Conservation (phyloP, 805 yeast genomes). For the Sungouiella thailandica region DNA sequence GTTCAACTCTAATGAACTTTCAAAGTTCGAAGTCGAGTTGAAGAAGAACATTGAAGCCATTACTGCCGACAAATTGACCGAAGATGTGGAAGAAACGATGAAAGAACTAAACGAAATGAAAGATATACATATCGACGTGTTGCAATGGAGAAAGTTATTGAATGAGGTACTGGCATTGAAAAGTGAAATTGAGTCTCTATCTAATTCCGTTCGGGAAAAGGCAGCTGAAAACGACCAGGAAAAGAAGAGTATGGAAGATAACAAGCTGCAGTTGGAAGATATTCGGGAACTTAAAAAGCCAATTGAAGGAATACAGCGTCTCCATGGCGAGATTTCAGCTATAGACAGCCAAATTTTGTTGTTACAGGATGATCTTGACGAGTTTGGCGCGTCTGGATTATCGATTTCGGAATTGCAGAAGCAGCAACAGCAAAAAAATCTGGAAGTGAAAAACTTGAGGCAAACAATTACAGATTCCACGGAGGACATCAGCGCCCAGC, state of each 20-base stretch:
- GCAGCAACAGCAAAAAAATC: conserved; percentile 32
- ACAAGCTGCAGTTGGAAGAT: conserved; percentile 5
- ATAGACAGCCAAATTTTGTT: conserved; percentile 22
- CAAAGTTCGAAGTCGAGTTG: conserved; percentile 24
- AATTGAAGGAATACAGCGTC: conserved; percentile 30
- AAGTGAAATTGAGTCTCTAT: not conserved
- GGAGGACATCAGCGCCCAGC: conserved; percentile 41
- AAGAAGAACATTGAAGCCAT: conserved; percentile 24
- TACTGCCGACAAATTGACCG: conserved; percentile 22
- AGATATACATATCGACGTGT: conserved; percentile 24
- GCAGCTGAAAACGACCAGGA: conserved; percentile 1
- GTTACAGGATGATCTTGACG: conserved; percentile 30
- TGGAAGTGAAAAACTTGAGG: conserved; percentile 39
- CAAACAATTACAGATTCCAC: conserved; percentile 19
- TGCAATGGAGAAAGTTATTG: conserved; percentile 20
- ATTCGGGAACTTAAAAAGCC: conserved; percentile 21
- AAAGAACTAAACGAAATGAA: conserved; percentile 28
- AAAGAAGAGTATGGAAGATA: conserved; percentile 1
- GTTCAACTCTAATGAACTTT: conserved; percentile 43
- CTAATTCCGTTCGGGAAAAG: not conserved
- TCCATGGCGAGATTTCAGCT: conserved; percentile 24
- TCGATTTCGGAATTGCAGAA: conserved; percentile 45
- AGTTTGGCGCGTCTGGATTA: conserved; percentile 30
- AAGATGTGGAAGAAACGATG: conserved; percentile 26
- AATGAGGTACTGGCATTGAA: not conserved